A percentile compares a stretch with the other conserved stretches of the same genome.
These are phyloP conservation scores for Fusarium piperis DNA, from an alignment of 2,329 filamentous ascomycete species.

Conservation along the genomic window DNA sequence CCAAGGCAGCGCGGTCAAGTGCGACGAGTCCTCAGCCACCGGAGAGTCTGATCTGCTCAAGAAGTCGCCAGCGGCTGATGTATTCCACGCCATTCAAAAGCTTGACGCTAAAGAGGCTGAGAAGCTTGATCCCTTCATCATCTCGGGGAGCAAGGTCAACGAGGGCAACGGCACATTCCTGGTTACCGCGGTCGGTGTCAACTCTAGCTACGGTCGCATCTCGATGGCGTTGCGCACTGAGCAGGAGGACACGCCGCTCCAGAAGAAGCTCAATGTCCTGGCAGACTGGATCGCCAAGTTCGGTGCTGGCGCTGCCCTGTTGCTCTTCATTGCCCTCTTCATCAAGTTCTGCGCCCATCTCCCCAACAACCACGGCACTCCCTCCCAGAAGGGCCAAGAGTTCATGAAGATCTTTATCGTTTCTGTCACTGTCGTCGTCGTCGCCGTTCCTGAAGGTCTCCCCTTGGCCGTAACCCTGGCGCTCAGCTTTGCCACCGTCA, in stretches of 20 bases:
- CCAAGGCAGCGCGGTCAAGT: conserved; percentile 62
- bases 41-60: conserved; percentile 78
- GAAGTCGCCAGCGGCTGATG: conserved; percentile 69
- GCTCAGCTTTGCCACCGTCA: conserved; percentile 73
- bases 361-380: conserved; percentile 56
- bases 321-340: conserved; percentile 80
- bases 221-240: conserved; percentile 65
- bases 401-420: conserved; percentile 74
- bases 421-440: conserved; percentile 72
- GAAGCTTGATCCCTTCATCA: conserved; percentile 73
- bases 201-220: conserved; percentile 64
- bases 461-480: conserved; percentile 75
- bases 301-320: conserved; percentile 72
- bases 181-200: conserved; percentile 64
- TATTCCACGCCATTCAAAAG: conserved; percentile 62
- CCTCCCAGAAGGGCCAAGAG: conserved; percentile 65
- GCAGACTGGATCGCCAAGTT: conserved; percentile 49
- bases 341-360: conserved; percentile 79
- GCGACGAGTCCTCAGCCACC: conserved; percentile 78
- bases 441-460: conserved; percentile 73
- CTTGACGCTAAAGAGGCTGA: conserved; percentile 50
- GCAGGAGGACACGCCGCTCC: conserved; percentile 62
- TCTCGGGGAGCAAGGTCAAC: conserved; percentile 64
- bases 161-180: conserved; percentile 65
- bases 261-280: conserved; percentile 59